Evolutionary conservation across 306 rosid species (phyloP).

Genomic region (Dryas alaskensis): DNA sequence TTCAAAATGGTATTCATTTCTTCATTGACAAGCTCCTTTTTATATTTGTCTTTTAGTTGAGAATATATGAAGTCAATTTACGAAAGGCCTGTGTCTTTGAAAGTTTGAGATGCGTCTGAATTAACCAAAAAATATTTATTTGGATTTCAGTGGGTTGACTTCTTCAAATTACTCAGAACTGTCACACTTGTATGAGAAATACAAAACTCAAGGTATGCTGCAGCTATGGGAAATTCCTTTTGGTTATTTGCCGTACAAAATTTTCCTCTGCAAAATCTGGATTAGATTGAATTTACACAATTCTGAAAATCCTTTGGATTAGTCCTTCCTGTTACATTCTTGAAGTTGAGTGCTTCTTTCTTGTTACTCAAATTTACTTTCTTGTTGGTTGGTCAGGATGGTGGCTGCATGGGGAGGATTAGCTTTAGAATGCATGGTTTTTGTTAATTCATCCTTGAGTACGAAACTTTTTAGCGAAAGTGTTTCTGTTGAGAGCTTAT

Average conservation of each 20-base stretch:
- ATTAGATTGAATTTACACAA: not conserved
- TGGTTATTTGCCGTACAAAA: not conserved
- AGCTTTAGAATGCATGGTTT: too few species aligned
- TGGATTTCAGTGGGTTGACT: constrained; percentile 75
- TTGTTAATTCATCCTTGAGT: not conserved
- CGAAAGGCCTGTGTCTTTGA: not conserved
- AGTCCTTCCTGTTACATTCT: not conserved
- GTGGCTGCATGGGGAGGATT: not conserved
- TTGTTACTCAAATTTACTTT: not conserved
- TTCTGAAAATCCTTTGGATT: not conserved
- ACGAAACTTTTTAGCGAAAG: not conserved
- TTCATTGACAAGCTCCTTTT: not conserved
- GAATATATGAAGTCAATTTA: not conserved
- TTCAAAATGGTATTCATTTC: constrained; percentile 71
- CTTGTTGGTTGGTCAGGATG: not conserved
- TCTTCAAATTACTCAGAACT: constrained; percentile 88
- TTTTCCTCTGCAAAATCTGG: not conserved
- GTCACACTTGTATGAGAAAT: constrained; percentile 77
- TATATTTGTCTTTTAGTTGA: constrained; percentile 10
- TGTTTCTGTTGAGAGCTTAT: not conserved
- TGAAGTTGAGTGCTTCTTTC: not conserved
- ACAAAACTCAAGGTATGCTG: constrained; percentile 71
- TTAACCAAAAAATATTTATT: constrained; percentile 24
- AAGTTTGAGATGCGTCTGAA: constrained; percentile 18
- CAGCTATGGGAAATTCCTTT: not conserved